Conservation (phyloP, 208 protist genomes). For the Leishmania martiniquensis region DNA sequence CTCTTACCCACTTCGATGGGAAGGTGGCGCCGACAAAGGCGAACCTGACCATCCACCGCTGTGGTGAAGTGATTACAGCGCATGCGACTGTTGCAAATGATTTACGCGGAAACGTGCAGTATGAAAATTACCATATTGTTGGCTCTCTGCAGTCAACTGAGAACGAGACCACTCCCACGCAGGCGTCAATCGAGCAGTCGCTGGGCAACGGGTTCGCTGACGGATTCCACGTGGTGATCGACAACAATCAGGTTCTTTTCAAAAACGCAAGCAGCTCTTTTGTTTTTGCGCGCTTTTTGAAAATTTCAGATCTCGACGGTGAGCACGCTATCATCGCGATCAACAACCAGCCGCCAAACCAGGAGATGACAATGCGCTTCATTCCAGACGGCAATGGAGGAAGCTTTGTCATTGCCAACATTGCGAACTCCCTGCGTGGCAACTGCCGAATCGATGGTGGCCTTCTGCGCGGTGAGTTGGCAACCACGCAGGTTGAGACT, state of each 20-base stretch:
- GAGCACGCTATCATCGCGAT: conserved; percentile 60
- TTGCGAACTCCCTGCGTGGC: conserved; percentile 62
- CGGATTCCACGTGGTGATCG: conserved; percentile 47
- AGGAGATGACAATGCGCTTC: conserved; percentile 53
- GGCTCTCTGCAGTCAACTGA: conserved; percentile 47
- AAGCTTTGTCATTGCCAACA: conserved; percentile 49
- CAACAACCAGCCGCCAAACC: conserved; percentile 49
- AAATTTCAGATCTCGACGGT: conserved; percentile 53
- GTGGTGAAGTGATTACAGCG: conserved; percentile 35
- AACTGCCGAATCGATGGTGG: conserved; percentile 52
- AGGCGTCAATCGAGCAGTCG: conserved; percentile 54
- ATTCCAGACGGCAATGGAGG: conserved; percentile 40
- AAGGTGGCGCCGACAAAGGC: conserved; percentile 31
- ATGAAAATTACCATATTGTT: conserved; percentile 36
- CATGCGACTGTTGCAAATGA: conserved; percentile 46
- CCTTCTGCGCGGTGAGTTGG: conserved; percentile 50
- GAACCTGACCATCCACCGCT: conserved; percentile 40
- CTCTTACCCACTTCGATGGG: conserved; percentile 53
- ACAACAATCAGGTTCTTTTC: conserved; percentile 46
- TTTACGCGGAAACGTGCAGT: conserved; percentile 44
- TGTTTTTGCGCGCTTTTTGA: conserved; percentile 40
- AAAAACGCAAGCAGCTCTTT: conserved; percentile 54
- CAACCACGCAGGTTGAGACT: conserved; percentile 43
- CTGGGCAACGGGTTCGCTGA: conserved; percentile 47
- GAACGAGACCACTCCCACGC: conserved; percentile 38